Base-by-base conservation (phyloP, 2,329 filamentous ascomycete species). In the Verticillium zaregamsianum region DNA sequence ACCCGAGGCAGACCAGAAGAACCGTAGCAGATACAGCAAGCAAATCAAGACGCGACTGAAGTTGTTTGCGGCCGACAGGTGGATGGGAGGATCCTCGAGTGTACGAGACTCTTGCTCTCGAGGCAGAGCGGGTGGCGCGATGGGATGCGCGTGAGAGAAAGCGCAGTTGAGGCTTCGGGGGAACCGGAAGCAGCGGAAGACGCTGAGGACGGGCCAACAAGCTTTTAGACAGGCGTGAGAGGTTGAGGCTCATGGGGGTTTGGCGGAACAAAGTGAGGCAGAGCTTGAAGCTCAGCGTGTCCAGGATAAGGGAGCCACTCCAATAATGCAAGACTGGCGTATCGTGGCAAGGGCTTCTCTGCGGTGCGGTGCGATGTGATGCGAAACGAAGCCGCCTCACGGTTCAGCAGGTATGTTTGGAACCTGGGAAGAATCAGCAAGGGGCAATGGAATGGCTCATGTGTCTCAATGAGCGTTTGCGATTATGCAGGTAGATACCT, bases 11-110 rank as follows among this genome's bases (percentile, higher is more conserved):
- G 54, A 62, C 33, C 39, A 65, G 59, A 56, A 62, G 23, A 28
- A 66, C 32, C 9, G 60, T 61, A 49, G 61, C 17, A 8, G 65
- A 59, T 28, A 61, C 32, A 35, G 61, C n/a, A 35, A 61, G 32
- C 15, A 58, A 14, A 28, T 66, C 64, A 17, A 63, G 39, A 17
- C 64, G 61, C n/a, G 64, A 63, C 33, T 65, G 59, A 55, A 66
- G 61, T 35, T 52, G 45, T 23, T 4, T 20, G 20, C 17, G 45
- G 20, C 3, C 4, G n/a, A 52, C 20, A 4, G 20, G 20, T 11
- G 3, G n/a, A 12, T 23, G 9, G 20, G 11, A 5, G 2, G n/a
- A 15, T 37, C 32, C n/a, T 9, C 8, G 12, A 28, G 20, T 20
- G 20, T 20, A 25, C 12, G 45, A n/a, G 20, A 25, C 45, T 40